Evolutionary conservation across 208 protist genomes (phyloP).

Genomic region (Tetramitus jugosus): DNA sequence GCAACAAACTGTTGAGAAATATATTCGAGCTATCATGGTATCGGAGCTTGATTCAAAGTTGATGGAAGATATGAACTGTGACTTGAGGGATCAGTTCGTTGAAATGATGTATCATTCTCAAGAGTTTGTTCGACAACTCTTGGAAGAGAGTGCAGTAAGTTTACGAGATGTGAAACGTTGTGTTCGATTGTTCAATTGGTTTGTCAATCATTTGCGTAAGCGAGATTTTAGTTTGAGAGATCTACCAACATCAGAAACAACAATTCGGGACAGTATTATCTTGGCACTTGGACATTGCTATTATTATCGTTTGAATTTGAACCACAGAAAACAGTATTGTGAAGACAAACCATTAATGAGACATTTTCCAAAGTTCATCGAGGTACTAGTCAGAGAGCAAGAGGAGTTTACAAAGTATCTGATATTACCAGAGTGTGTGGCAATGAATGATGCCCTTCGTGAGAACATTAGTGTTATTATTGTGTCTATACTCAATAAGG

Average conservation of each 20-base stretch:
- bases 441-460: slow-evolving; percentile 50
- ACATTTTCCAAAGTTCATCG: background rate
- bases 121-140: slow-evolving; percentile 27
- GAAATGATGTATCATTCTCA: slow-evolving; percentile 19
- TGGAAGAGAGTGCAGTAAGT: slow-evolving; percentile 25
- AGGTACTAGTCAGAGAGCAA: background rate
- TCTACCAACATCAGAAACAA: background rate
- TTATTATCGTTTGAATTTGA: background rate
- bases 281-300: background rate
- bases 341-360: background rate
- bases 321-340: background rate
- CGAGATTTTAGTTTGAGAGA: no score
- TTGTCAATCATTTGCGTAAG: slow-evolving; percentile 21
- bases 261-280: background rate
- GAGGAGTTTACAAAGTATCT: background rate
- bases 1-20: slow-evolving; percentile 34
- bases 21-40: slow-evolving; percentile 39
- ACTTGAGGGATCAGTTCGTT: background rate
- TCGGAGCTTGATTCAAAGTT: slow-evolving; percentile 19
- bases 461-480: slow-evolving; percentile 60
- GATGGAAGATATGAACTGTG: background rate
- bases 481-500: slow-evolving; percentile 48
- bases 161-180: slow-evolving; percentile 33
- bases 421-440: slow-evolving; percentile 35
- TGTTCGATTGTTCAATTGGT: slow-evolving; percentile 24